Percentiles rank a stretch among this genome's conserved stretches.
phyloP scores from a whole-genome alignment of 176 grass and related monocot species.

The Cenchrus fungigraminus region DNA sequence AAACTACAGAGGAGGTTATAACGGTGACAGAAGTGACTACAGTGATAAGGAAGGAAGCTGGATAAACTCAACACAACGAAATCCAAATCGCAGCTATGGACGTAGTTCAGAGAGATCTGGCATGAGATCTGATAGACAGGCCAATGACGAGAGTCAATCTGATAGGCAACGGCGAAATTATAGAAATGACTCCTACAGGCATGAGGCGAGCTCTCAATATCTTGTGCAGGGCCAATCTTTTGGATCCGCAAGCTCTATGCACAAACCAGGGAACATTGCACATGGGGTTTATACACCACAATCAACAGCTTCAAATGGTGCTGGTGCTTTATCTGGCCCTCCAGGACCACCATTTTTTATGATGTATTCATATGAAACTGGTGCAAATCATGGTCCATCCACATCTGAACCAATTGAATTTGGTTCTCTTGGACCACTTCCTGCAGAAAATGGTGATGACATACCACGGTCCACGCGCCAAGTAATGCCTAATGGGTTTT shows the following conservation, averaged over 20 bases:
- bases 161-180: conserved; percentile 69
- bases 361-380: conserved; percentile 60
- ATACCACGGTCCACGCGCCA: conserved; percentile 31
- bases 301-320: conserved; percentile 53
- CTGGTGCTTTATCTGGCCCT: conserved; percentile 34
- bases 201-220: conserved; percentile 57
- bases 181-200: conserved; percentile 71
- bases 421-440: conserved; percentile 66
- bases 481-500: conserved; percentile 51
- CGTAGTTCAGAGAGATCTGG: conserved; percentile 63
- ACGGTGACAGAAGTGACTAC: conserved; percentile 57
- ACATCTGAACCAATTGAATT: conserved; percentile 66
- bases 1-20: conserved; percentile 77
- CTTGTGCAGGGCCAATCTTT: conserved; percentile 43
- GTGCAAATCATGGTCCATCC: conserved; percentile 43
- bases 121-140: conserved; percentile 48
- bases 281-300: conserved; percentile 64
- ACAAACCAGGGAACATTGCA: conserved; percentile 43
- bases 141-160: conserved; percentile 55
- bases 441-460: conserved; percentile 46
- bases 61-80: conserved; percentile 64
- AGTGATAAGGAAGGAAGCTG: conserved; percentile 78
- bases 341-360: conserved; percentile 54
- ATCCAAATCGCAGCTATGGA: conserved; percentile 55
- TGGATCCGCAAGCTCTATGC: conserved; percentile 51